Conservation (phyloP, 2,329 filamentous ascomycete species). For the Cephalotrichum gorgonifer region DNA sequence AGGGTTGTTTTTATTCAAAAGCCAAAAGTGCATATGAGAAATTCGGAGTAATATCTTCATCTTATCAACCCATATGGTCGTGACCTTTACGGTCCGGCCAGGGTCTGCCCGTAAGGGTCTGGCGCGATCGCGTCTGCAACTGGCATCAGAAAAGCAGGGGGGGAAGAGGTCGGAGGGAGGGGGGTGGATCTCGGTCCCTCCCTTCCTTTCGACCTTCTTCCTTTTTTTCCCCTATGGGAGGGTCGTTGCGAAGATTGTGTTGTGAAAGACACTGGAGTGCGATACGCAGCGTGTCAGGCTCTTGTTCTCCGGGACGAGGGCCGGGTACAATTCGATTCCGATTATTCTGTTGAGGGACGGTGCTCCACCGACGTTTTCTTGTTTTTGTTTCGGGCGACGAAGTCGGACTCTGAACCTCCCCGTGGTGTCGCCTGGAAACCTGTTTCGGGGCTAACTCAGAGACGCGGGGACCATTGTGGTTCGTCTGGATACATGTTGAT, state of each 20-base stretch:
- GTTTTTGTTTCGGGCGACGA: conserved; percentile 6
- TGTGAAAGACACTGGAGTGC: conserved; percentile 72
- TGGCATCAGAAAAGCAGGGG: conserved; percentile 6
- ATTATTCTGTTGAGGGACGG: conserved; percentile 80
- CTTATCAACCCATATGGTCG: conserved; percentile 18
- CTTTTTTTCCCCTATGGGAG: conserved; percentile 57
- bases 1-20: conserved; percentile 11
- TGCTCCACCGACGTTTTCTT: conserved; percentile 33
- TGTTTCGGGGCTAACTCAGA: conserved; percentile 5
- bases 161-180: not conserved
- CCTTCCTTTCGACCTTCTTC: not conserved
- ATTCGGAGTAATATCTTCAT: conserved; percentile 94
- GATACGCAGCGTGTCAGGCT: conserved; percentile 68
- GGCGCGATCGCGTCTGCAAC: conserved; percentile 76
- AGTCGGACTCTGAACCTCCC: conserved; percentile 9
- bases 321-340: conserved; percentile 72
- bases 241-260: conserved; percentile 92
- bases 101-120: conserved; percentile 77
- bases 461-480: conserved; percentile 1
- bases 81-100: conserved; percentile 9
- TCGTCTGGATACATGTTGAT: no score
- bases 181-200: no score
- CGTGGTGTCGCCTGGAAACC: conserved; percentile 8
- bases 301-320: conserved; percentile 13
- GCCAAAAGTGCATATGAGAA: conserved; percentile 77